Percentiles rank a stretch among this genome's conserved stretches.
Evolutionary conservation across 441 rosid genomes (phyloP).

Genomic region (Iberis amara): DNA sequence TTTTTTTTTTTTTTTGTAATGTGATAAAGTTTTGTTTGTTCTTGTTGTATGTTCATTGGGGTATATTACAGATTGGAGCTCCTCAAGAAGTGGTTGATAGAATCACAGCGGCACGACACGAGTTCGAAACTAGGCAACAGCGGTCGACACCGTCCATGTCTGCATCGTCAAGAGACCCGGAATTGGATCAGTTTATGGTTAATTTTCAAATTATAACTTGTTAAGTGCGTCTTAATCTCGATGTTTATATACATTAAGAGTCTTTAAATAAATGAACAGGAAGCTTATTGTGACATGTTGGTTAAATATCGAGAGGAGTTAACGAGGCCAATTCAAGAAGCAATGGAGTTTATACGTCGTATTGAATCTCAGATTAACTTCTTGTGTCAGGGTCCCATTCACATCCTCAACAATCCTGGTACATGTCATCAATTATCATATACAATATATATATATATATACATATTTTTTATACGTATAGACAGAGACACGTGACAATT

Average conservation of each 20-base stretch:
- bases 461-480: too few relatives aligned
- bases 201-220: neutral
- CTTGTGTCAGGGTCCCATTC: constrained; percentile 63
- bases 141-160: constrained; percentile 48
- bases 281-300: constrained; percentile 89
- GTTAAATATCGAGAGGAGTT: constrained; percentile 90
- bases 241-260: neutral
- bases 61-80: constrained; percentile 69
- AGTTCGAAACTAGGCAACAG: constrained; percentile 57
- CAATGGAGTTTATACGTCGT: constrained; percentile 94
- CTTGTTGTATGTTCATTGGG: constrained; percentile 2
- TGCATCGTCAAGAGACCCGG: constrained; percentile 62
- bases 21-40: too few relatives aligned
- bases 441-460: neutral
- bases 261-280: constrained; percentile 40
- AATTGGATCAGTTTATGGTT: constrained; percentile 97
- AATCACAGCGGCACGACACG: constrained; percentile 64
- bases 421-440: constrained; percentile 20
- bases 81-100: constrained; percentile 75
- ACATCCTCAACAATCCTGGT: constrained; percentile 70
- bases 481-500: constrained; percentile 2
- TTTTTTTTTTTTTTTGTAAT: neutral
- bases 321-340: constrained; percentile 85
- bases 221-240: neutral
- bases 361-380: constrained; percentile 86